Evolutionary conservation across 768 basidiomycete species (phyloP).

Genomic region (Chalciporus sphaerocephalus): DNA sequence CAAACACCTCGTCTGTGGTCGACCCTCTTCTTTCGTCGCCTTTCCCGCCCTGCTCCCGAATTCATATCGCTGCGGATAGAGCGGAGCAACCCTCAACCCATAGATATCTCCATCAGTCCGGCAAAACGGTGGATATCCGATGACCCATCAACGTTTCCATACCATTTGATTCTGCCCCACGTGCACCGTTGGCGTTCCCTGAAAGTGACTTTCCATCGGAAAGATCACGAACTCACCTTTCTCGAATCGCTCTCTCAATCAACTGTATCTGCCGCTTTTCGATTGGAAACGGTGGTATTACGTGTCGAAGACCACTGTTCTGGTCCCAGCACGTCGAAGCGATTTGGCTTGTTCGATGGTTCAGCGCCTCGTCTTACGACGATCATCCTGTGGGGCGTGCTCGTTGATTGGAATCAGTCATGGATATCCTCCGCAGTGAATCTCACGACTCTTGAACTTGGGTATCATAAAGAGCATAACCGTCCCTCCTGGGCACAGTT

Average conservation of each 20-base stretch:
- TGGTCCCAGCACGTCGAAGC: neutral
- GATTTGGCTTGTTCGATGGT: neutral
- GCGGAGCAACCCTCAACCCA: constrained; percentile 48
- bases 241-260: constrained; percentile 38
- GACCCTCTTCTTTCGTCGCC: constrained; percentile 21
- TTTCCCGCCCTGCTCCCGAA: constrained; percentile 39
- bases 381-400: neutral
- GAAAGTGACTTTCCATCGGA: neutral
- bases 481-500: neutral
- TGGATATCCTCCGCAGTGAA: neutral
- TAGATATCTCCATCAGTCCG: constrained; percentile 47
- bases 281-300: neutral
- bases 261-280: constrained; percentile 17
- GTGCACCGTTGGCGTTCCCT: neutral
- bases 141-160: constrained; percentile 17
- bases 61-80: constrained; percentile 44
- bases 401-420: neutral
- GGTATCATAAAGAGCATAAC: neutral
- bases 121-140: constrained; percentile 22
- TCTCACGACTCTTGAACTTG: neutral
- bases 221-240: constrained; percentile 16
- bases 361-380: neutral
- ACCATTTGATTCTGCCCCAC: constrained; percentile 42
- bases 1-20: constrained; percentile 53
- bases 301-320: neutral